phyloP scores from a whole-genome alignment of 345 rosid species.

The Noccaea caerulescens region DNA sequence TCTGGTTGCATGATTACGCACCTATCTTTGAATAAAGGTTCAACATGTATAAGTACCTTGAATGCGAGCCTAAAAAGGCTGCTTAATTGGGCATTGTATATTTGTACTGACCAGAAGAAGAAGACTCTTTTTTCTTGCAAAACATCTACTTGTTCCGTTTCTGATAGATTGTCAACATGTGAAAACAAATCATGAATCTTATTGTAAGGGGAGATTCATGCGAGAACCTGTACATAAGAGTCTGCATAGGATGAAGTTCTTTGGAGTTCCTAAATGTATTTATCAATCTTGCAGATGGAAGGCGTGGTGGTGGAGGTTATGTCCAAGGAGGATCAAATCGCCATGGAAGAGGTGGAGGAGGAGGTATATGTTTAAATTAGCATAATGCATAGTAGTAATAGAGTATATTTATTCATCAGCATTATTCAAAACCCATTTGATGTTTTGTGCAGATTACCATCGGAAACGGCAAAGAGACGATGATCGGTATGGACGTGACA shows the following conservation, averaged over 20 bases:
- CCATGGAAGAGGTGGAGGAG: constrained; percentile 67
- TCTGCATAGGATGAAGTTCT: constrained; percentile 3
- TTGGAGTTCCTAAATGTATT: constrained; percentile 11
- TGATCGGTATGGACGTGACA: constrained; percentile 67
- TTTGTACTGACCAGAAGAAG: background rate
- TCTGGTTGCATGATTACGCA: background rate
- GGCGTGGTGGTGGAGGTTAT: constrained; percentile 61
- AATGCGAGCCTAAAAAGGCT: background rate
- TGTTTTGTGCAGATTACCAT: constrained; percentile 57
- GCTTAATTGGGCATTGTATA: background rate
- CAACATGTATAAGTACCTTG: background rate
- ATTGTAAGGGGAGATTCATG: background rate
- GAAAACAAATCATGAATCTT: background rate
- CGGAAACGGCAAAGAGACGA: constrained; percentile 87
- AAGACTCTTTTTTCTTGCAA: background rate
- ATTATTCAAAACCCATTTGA: background rate
- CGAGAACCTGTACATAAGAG: background rate
- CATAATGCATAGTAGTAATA: constrained; percentile 8
- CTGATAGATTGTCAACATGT: constrained; percentile 14
- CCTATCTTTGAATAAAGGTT: background rate
- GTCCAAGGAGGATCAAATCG: constrained; percentile 74
- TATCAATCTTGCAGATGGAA: constrained; percentile 63
- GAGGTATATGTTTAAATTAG: constrained; percentile 43
- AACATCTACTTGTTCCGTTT: background rate
- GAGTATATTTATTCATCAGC: background rate